Conservation (phyloP, 257 asterid genomes). For the Mentha longifolia region DNA sequence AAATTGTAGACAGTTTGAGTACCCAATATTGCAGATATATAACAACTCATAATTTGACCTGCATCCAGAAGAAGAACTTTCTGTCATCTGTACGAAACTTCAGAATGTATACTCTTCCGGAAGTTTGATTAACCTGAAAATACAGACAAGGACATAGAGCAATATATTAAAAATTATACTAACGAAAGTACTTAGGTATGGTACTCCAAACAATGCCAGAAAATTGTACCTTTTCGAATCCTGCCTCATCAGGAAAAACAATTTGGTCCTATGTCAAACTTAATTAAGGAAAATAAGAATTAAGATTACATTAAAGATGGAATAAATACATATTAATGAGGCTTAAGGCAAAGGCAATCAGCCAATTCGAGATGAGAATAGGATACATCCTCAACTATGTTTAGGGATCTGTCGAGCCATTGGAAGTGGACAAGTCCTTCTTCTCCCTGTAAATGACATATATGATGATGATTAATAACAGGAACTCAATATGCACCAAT, state of each 20-base stretch:
- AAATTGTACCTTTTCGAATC: conserved; percentile 73
- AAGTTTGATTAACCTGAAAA: conserved; percentile 78
- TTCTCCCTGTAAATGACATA: conserved; percentile 62
- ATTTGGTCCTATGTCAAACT: conserved; percentile 77
- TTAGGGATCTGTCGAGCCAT: conserved; percentile 82
- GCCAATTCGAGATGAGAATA: conserved; percentile 24
- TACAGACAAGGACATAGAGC: conserved; percentile 27
- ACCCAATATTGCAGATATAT: conserved; percentile 6
- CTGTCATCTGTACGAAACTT: conserved; percentile 87
- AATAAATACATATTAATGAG: conserved; percentile 10
- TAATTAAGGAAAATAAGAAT: conserved; percentile 53
- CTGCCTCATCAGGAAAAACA: conserved; percentile 88
- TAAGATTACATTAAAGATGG: conserved; percentile 11
- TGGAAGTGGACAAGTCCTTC: conserved; percentile 91
- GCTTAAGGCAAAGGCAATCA: conserved; percentile 19
- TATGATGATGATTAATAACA: conserved; percentile 9
- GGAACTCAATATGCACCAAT: background rate
- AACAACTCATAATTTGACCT: conserved; percentile 51
- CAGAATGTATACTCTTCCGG: conserved; percentile 90
- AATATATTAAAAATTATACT: background rate
- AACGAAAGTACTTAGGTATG: conserved; percentile 6
- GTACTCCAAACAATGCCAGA: conserved; percentile 23
- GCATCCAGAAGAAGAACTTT: conserved; percentile 97
- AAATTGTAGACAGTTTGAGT: conserved; percentile 24
- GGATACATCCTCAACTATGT: conserved; percentile 91